phyloP scores from a whole-genome alignment of 73 alveolate genomes.

The Paramecium tetraurelia region DNA sequence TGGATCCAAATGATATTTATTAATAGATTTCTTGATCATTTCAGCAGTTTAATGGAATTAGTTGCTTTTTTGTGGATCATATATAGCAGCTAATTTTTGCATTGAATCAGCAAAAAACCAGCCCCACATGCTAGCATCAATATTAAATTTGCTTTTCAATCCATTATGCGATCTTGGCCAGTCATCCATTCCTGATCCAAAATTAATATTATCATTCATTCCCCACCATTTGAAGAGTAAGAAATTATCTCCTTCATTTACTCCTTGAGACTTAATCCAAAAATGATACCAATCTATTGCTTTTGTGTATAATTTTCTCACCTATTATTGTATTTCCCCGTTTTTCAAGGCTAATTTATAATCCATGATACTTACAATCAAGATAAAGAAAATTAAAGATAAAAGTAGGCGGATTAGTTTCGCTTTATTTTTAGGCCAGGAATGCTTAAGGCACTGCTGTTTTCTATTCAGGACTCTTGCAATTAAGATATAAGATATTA shows the following conservation, averaged over 20 bases:
- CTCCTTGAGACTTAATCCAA: slow-evolving; percentile 49
- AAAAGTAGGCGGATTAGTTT: slow-evolving; percentile 63
- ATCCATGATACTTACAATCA: not conserved
- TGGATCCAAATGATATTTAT: slow-evolving; percentile 40
- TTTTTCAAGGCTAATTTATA: not conserved
- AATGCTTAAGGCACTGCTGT: slow-evolving; percentile 57
- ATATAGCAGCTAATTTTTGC: slow-evolving; percentile 19
- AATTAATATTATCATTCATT: slow-evolving; percentile 26
- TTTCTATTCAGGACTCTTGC: slow-evolving; percentile 71
- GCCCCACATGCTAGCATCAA: slow-evolving; percentile 57
- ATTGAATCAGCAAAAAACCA: slow-evolving; percentile 57
- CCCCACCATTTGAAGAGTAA: slow-evolving; percentile 63
- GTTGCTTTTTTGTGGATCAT: not conserved
- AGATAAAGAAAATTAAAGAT: not conserved
- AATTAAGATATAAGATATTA: slow-evolving; percentile 69
- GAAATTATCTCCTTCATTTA: not conserved
- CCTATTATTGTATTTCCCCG: not conserved
- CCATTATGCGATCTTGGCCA: slow-evolving; percentile 52
- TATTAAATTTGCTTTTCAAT: slow-evolving; percentile 38
- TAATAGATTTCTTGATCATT: not conserved
- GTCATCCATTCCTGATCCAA: slow-evolving; percentile 65
- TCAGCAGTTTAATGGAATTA: not conserved
- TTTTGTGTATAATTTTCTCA: not conserved
- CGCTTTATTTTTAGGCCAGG: slow-evolving; percentile 41
- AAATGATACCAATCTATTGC: slow-evolving; percentile 52